A percentile compares a stretch with the other conserved stretches of the same genome.
Conservation (phyloP, 352 stramenopile genomes). For the Elongisporangium undulatum region DNA sequence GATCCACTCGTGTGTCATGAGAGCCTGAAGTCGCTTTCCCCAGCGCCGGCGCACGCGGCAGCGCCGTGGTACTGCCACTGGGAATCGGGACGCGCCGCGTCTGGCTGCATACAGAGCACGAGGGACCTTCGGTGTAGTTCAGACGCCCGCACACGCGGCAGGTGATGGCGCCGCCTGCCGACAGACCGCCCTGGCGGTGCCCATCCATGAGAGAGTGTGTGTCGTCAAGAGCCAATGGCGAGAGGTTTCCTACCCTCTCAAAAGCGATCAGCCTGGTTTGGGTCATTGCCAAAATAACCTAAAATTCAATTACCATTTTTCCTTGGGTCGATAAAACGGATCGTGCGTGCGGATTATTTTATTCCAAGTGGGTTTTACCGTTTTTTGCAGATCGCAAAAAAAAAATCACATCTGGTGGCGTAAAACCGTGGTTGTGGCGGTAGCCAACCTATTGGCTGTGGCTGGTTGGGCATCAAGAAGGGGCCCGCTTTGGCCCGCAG, state of each 20-base stretch:
- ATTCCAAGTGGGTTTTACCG: no score
- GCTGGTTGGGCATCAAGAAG: no score
- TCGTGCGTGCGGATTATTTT: no score
- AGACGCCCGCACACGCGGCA: slow-evolving; percentile 42
- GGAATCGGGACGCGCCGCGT: not conserved
- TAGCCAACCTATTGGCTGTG: not conserved
- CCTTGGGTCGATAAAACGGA: no score
- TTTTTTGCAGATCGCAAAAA: no score
- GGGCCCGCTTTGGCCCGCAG: not conserved
- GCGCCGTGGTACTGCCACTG: not conserved
- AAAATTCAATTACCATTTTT: no score
- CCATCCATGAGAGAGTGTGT: not conserved
- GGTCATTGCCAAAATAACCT: no score
- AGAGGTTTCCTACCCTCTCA: not conserved
- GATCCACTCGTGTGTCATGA: not conserved
- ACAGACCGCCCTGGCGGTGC: not conserved
- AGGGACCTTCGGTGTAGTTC: slow-evolving; percentile 22
- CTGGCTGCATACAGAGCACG: not conserved
- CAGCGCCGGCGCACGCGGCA: not conserved
- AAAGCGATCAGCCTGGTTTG: not conserved
- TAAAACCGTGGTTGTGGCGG: not conserved
- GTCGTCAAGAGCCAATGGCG: not conserved
- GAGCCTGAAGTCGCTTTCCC: not conserved
- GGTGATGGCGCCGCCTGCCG: slow-evolving; percentile 11
- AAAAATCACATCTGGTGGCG: not conserved